Percentiles rank a stretch among this genome's conserved stretches.
phyloP scores from a whole-genome alignment of 2,329 filamentous ascomycete genomes.

The Cladorrhinum sp. region DNA sequence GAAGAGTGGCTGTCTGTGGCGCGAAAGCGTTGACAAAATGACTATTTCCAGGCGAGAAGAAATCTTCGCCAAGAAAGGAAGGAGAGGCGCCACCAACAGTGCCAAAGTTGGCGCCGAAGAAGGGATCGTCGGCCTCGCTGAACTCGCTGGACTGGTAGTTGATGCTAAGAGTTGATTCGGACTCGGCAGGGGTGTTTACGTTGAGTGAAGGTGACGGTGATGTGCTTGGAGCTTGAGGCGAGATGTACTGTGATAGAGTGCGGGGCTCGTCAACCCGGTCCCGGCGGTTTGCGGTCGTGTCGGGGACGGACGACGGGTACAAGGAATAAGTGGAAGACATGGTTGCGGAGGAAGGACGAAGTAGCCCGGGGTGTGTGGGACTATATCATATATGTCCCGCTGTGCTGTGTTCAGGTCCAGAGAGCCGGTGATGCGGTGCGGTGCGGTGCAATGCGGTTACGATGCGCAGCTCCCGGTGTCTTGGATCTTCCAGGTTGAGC shows the following conservation, averaged over 20 bases:
- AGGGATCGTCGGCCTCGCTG: conserved; percentile 48
- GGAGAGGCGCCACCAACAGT: conserved; percentile 41
- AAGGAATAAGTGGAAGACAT: conserved; percentile 33
- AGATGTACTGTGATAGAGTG: conserved; percentile 39
- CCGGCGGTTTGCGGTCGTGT: conserved; percentile 22
- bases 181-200: conserved; percentile 49
- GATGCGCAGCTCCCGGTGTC: conserved; percentile 15
- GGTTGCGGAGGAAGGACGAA: conserved; percentile 17
- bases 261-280: conserved; percentile 26
- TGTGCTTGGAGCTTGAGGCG: conserved; percentile 38
- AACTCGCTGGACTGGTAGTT: conserved; percentile 50
- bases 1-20: conserved; percentile 8
- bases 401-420: background rate
- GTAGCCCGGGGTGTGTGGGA: conserved; percentile 15
- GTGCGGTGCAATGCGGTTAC: conserved; percentile 4
- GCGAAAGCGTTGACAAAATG: conserved; percentile 18
- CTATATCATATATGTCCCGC: conserved; percentile 18
- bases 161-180: conserved; percentile 43
- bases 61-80: conserved; percentile 43
- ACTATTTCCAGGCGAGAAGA: conserved; percentile 20
- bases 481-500: background rate
- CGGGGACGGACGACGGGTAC: conserved; percentile 27
- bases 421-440: background rate
- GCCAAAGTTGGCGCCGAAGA: conserved; percentile 50
- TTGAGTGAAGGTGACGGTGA: conserved; percentile 39